phyloP scores from a whole-genome alignment of 345 rosid species.

The Gossypium ekmanianum region DNA sequence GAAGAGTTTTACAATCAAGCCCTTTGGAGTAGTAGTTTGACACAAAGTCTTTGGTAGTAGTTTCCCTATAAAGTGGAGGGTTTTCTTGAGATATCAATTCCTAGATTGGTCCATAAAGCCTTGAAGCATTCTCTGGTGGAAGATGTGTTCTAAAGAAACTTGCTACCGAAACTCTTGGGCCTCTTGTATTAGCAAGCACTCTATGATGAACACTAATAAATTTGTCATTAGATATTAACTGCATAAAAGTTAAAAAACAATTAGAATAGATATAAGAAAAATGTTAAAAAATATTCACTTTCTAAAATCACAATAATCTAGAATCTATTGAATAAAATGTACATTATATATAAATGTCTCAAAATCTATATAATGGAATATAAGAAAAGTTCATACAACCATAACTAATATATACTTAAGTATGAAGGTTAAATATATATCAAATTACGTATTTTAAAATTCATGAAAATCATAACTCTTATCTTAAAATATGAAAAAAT shows the following conservation, averaged over 20 bases:
- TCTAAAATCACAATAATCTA: too few species aligned
- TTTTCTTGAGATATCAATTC: constrained; percentile 20
- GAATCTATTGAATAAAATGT: too few species aligned
- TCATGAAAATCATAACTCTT: too few species aligned
- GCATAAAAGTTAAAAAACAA: background rate
- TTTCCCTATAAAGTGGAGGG: constrained; percentile 20
- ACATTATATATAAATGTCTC: too few species aligned
- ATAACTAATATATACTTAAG: too few species aligned
- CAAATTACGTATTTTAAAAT: too few species aligned
- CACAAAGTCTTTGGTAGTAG: constrained; percentile 12
- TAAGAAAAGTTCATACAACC: too few species aligned
- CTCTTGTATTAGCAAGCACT: background rate
- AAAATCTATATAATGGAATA: too few species aligned
- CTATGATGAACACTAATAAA: constrained; percentile 5
- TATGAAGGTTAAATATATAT: too few species aligned
- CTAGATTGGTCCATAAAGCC: constrained; percentile 28
- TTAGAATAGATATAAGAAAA: too few species aligned
- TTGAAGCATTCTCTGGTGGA: constrained; percentile 2
- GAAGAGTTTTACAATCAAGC: constrained; percentile 13
- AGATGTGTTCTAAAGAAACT: constrained; percentile 1
- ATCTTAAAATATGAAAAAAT: too few species aligned
- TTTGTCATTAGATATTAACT: constrained; percentile 1
- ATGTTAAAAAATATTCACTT: too few species aligned
- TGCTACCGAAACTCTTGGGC: constrained; percentile 11
- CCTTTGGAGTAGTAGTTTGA: background rate